Evolutionary conservation across 2,329 filamentous ascomycete genomes (phyloP).

Genomic region (Penicillium sclerotiorum): DNA sequence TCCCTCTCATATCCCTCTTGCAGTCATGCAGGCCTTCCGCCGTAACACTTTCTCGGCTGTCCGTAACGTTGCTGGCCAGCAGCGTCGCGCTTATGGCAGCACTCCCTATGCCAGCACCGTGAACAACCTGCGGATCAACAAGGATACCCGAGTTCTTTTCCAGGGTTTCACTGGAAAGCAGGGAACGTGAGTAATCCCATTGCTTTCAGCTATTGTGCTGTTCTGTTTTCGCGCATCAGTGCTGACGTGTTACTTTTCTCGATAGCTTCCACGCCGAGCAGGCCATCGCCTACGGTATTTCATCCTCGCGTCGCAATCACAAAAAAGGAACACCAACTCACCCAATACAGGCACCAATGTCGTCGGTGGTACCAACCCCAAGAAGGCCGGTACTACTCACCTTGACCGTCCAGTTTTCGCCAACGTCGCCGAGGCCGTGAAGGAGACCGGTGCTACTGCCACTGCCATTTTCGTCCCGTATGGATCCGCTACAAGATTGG

Average conservation of each 20-base stretch:
- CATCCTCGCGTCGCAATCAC: conserved; percentile 21
- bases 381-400: conserved; percentile 92
- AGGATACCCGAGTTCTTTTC: conserved; percentile 91
- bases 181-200: conserved; percentile 82
- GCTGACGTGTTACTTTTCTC: conserved; percentile 18
- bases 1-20: conserved; percentile 18
- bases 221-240: conserved; percentile 35
- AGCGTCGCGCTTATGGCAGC: conserved; percentile 74
- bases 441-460: conserved; percentile 85
- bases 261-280: conserved; percentile 92
- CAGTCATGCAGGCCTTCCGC: conserved; percentile 78
- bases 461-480: conserved; percentile 97
- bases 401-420: conserved; percentile 91
- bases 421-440: conserved; percentile 83
- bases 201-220: neutral
- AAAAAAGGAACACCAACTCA: conserved; percentile 22
- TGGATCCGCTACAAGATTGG: conserved; percentile 22
- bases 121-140: conserved; percentile 88
- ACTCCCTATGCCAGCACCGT: conserved; percentile 72
- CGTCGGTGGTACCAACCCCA: conserved; percentile 97
- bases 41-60: conserved; percentile 71
- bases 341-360: conserved; percentile 79
- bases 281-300: conserved; percentile 94
- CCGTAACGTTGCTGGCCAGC: conserved; percentile 61
- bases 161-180: conserved; percentile 98